phyloP scores from a whole-genome alignment of 148 eudicot species.

The Amaranthus palmeri region DNA sequence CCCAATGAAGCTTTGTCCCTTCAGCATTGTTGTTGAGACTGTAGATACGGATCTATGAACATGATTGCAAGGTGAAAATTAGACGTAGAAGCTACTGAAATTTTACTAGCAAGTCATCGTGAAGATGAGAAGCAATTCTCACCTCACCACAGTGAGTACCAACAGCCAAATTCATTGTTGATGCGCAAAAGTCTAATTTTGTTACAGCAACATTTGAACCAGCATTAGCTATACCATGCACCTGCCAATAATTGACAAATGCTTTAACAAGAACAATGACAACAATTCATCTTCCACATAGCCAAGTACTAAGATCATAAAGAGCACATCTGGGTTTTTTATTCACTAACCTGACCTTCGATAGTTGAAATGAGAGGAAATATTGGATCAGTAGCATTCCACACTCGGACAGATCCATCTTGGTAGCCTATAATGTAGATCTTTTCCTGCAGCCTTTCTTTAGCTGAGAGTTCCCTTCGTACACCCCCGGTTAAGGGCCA shows the following conservation, averaged over 20 bases:
- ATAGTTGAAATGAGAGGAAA: constrained; percentile 41
- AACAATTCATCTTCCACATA: constrained; percentile 3
- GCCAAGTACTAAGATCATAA: not conserved
- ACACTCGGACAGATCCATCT: constrained; percentile 71
- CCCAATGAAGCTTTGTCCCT: constrained; percentile 42
- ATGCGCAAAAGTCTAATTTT: constrained; percentile 47
- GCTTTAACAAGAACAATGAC: not conserved
- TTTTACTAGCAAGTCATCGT: not conserved
- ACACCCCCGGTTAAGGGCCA: constrained; percentile 68
- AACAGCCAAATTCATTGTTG: constrained; percentile 54
- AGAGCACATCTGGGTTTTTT: constrained; percentile 6
- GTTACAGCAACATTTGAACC: constrained; percentile 50
- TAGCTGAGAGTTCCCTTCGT: constrained; percentile 24
- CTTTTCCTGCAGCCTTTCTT: constrained; percentile 31
- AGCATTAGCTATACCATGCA: constrained; percentile 37
- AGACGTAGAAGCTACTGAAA: constrained; percentile 1
- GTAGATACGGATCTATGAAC: constrained; percentile 50
- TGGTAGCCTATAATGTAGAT: constrained; percentile 55
- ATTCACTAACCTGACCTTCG: constrained; percentile 45
- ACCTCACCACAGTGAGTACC: constrained; percentile 70
- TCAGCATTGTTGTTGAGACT: constrained; percentile 32
- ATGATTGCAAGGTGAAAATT: constrained; percentile 23
- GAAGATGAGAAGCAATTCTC: constrained; percentile 23
- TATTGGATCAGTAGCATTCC: constrained; percentile 63
- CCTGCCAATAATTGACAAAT: constrained; percentile 34